phyloP scores from a whole-genome alignment of 345 rosid species.

The Eucalyptus sideroxylon region DNA sequence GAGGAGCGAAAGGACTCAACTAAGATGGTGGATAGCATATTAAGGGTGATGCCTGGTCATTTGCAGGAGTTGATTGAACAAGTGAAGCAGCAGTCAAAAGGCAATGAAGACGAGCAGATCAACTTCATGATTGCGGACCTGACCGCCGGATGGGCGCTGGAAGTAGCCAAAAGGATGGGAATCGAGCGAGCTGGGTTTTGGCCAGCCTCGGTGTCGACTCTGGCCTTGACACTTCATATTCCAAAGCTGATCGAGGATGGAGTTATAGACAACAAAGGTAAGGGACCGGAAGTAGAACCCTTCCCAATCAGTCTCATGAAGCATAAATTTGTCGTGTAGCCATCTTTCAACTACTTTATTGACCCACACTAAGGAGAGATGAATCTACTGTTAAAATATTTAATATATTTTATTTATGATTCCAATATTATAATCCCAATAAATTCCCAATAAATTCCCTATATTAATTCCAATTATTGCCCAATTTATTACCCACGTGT shows the following conservation, averaged over 20 bases:
- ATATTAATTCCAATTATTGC: too few relatives aligned
- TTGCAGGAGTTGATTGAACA: slow-evolving; percentile 1
- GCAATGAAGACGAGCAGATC: not conserved
- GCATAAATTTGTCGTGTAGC: not conserved
- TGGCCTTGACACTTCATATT: not conserved
- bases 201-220: not conserved
- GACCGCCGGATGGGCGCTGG: not conserved
- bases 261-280: slow-evolving; percentile 4
- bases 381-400: too few relatives aligned
- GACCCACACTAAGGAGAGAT: not conserved
- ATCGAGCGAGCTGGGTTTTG: not conserved
- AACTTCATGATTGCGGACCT: slow-evolving; percentile 4
- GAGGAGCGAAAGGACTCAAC: slow-evolving; percentile 1
- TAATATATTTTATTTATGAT: too few relatives aligned
- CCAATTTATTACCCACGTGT: too few relatives aligned
- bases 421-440: too few relatives aligned
- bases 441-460: too few relatives aligned
- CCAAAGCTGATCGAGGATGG: slow-evolving; percentile 6
- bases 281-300: not conserved
- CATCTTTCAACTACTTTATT: not conserved
- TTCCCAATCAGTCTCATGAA: not conserved
- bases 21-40: not conserved
- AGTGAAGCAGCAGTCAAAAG: not conserved
- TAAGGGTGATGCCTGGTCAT: slow-evolving; percentile 2
- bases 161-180: slow-evolving; percentile 3